Conservation (phyloP, 352 stramenopile genomes). For the Discostella stelligera region DNA sequence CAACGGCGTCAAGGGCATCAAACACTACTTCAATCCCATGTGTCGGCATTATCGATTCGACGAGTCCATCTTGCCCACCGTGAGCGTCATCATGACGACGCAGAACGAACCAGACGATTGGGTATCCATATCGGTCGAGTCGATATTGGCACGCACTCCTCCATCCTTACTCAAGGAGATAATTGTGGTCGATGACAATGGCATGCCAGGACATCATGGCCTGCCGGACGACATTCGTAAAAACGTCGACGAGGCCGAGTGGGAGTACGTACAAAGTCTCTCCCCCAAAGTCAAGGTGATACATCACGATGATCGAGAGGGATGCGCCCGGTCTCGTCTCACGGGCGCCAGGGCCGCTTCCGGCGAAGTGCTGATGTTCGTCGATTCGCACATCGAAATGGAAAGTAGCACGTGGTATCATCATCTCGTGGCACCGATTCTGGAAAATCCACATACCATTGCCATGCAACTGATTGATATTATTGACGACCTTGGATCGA, state of each 20-base stretch:
- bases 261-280: conserved; percentile 27
- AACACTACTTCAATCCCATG: conserved; percentile 51
- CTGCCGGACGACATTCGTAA: conserved; percentile 33
- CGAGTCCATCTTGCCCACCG: conserved; percentile 36
- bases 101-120: conserved; percentile 51
- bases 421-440: conserved; percentile 46
- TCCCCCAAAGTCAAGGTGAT: conserved; percentile 55
- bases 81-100: conserved; percentile 51
- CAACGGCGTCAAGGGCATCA: conserved; percentile 39
- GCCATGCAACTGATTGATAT: conserved; percentile 59
- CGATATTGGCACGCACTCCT: conserved; percentile 51
- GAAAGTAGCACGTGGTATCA: conserved; percentile 48
- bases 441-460: conserved; percentile 57
- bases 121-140: conserved; percentile 48
- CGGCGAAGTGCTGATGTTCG: conserved; percentile 52
- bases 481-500: conserved; percentile 48
- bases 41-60: conserved; percentile 58
- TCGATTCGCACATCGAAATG: conserved; percentile 61
- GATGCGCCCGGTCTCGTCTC: conserved; percentile 48
- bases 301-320: conserved; percentile 43
- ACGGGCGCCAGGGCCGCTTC: conserved; percentile 31
- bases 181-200: conserved; percentile 62
- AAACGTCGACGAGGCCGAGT: conserved; percentile 43
- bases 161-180: conserved; percentile 43
- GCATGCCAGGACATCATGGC: conserved; percentile 28